These are phyloP conservation scores for Brassica cretica DNA, from an alignment of 345 rosid species.

Conservation along the genomic window DNA sequence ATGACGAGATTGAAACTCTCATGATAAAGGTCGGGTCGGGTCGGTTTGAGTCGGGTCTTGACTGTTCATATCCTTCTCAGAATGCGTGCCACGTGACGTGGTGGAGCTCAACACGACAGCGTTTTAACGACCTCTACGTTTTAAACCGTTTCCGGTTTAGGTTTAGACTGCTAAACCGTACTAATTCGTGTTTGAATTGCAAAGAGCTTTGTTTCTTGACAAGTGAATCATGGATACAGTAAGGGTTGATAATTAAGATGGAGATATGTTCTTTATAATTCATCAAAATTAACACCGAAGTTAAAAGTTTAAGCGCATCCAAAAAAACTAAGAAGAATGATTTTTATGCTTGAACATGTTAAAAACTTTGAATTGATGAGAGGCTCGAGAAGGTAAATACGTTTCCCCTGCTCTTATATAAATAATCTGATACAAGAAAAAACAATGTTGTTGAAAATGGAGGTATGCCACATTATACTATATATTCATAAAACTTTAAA, in stretches of 20 bases:
- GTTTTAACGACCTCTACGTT: neutral
- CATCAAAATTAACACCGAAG: no score
- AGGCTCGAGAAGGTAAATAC: no score
- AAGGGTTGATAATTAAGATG: neutral
- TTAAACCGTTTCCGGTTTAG: neutral
- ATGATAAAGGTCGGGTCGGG: neutral
- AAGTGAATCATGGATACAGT: neutral
- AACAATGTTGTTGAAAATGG: no score
- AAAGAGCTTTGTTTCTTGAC: neutral
- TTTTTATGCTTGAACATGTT: no score
- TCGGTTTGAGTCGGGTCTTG: neutral
- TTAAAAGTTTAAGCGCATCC: no score
- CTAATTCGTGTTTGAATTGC: neutral
- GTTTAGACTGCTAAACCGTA: neutral
- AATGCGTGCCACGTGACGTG: conserved; percentile 17
- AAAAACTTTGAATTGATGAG: no score
- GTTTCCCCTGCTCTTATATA: no score
- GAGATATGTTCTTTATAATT: no score
- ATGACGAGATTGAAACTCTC: neutral
- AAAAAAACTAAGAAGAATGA: no score
- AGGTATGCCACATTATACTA: no score
- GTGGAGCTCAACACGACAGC: neutral
- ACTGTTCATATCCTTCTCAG: conserved; percentile 3
- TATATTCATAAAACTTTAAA: no score
- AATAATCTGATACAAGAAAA: no score